Base-by-base conservation (phyloP, 805 yeast genomes). In the Wickerhamiella alocasiicola region DNA sequence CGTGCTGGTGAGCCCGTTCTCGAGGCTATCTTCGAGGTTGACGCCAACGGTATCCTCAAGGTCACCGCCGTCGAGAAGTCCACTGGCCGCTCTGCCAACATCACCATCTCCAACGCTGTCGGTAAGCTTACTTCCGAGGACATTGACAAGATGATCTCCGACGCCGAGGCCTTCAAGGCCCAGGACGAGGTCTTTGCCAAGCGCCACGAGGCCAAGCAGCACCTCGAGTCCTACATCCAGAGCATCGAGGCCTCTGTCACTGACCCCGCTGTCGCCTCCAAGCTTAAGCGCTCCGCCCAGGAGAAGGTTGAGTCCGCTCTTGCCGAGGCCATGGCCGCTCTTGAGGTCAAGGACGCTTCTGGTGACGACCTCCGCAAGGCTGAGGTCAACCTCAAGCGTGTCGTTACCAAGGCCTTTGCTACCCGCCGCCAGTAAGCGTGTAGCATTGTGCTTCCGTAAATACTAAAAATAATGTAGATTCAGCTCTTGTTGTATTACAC, bases 331-430 rank as follows among this genome's bases (percentile, higher is more conserved):
- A 54, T 53, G 28, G 47, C 48, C 36, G 88, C 96, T 96, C 78
- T 88, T 67, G 97, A 87, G 67, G 74, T 76, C 55, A 84, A 85
- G 73, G 91, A 80, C 68, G 76, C 95, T 49, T 62, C 93, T 59
- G 88, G 95, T 66, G 98, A 91, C 64, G 96, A 87, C 70, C 78
- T 72, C 75, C 83, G 97, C 81, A 91, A 84, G 81, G 97, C 98
- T 64, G 97, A 91, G 78, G 84, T 91, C 67, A 79, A 85, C 68
- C 82, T 91, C 68, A 91, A 91, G 85, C 83, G 98, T 72, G 95
- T 88, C 64, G 96, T 88, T 67, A 88, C 95, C 76, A 88, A 85
- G 77, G 96, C 96, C 68, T 82, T 87, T 85, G 81, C 95, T 60
- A 76, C 95, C 68, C 95, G 95, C 77, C 47, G 55, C 42, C 46